Evolutionary conservation across 305 asterid genomes (phyloP).

Genomic region (Fraxinus nigra): DNA sequence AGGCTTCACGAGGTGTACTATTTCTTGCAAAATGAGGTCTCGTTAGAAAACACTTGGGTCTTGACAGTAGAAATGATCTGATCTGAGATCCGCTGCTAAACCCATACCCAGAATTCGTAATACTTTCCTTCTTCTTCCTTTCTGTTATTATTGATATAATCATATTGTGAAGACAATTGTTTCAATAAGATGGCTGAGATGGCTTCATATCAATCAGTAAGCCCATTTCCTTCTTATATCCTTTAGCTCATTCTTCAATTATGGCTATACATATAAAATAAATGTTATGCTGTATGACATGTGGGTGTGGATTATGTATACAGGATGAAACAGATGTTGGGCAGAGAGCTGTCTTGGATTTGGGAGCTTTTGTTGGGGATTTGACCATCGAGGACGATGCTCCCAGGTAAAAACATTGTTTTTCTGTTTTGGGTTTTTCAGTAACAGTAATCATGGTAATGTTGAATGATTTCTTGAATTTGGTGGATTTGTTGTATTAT

Average conservation of each 20-base stretch:
- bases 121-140: not conserved
- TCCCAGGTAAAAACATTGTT: conserved; percentile 43
- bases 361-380: conserved; percentile 76
- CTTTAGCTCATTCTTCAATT: not conserved
- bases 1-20: not conserved
- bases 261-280: not conserved
- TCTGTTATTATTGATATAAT: not conserved
- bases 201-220: conserved; percentile 2
- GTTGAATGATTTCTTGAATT: not conserved
- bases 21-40: not conserved
- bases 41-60: not conserved
- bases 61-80: not conserved
- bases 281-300: not conserved
- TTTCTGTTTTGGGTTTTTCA: conserved; percentile 15
- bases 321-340: conserved; percentile 36
- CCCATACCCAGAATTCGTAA: not conserved
- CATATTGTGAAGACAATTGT: not conserved
- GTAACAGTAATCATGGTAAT: not conserved
- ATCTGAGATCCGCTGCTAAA: conserved; percentile 1
- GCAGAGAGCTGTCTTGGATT: conserved; percentile 41
- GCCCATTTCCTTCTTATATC: not conserved
- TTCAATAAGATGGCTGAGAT: not conserved
- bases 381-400: conserved; percentile 71
- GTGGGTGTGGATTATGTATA: conserved; percentile 1
- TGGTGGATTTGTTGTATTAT: not conserved